Conservation (phyloP, 495 filamentous ascomycete genomes). For the Neurospora sp. region DNA sequence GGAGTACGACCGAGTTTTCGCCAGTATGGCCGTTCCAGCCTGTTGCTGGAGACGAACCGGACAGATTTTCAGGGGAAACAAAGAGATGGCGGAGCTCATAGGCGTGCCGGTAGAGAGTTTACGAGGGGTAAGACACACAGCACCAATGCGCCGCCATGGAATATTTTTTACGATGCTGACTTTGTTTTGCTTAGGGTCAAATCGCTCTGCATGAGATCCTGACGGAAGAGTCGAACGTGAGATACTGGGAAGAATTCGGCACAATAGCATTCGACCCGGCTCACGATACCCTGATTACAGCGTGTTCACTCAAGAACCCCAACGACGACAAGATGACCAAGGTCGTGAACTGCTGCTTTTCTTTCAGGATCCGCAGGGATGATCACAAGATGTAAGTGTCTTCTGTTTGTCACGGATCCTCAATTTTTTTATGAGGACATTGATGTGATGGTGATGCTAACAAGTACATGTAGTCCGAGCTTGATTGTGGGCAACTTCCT, state of each 20-base stretch:
- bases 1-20: conserved; percentile 97
- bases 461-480: conserved; percentile 52
- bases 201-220: conserved; percentile 93
- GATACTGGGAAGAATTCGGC: conserved; percentile 98
- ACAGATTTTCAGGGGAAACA: conserved; percentile 95
- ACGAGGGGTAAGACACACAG: conserved; percentile 60
- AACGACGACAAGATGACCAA: conserved; percentile 58
- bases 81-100: conserved; percentile 96
- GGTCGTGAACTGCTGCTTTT: conserved; percentile 89
- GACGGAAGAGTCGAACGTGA: conserved; percentile 83
- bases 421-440: not conserved
- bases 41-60: conserved; percentile 96
- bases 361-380: conserved; percentile 89
- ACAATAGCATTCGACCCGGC: conserved; percentile 93
- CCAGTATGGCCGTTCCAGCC: conserved; percentile 95
- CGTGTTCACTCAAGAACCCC: conserved; percentile 83
- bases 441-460: not conserved
- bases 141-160: not conserved
- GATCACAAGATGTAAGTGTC: conserved; percentile 85
- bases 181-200: conserved; percentile 55
- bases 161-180: not conserved
- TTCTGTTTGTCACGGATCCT: not conserved
- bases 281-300: conserved; percentile 96
- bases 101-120: conserved; percentile 84
- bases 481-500: conserved; percentile 96